Evolutionary conservation across 257 asterid genomes (phyloP).

Genomic region (Jaltomata sinuosa): DNA sequence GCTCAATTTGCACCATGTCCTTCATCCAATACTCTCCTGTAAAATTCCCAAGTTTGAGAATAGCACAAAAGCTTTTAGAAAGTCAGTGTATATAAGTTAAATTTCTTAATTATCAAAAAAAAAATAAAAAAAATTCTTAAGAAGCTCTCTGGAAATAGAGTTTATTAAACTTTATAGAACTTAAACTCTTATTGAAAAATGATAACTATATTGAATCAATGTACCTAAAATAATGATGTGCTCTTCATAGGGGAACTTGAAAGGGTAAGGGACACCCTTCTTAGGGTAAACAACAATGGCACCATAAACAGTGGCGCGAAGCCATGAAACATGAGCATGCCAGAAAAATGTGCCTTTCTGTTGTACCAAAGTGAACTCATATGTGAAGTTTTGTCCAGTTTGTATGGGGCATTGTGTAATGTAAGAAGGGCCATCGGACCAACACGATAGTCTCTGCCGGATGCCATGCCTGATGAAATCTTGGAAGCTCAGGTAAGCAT

Average conservation of each 20-base stretch:
- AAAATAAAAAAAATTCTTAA: not conserved
- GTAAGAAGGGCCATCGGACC: conserved; percentile 70
- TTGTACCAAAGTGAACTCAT: conserved; percentile 40
- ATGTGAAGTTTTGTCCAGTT: conserved; percentile 46
- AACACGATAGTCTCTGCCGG: conserved; percentile 44
- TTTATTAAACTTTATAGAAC: too few relatives aligned
- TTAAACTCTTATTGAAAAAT: not conserved
- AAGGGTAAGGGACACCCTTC: conserved; percentile 48
- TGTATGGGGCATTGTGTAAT: conserved; percentile 61
- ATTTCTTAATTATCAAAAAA: too few relatives aligned
- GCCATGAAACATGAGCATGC: conserved; percentile 75
- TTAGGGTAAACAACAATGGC: conserved; percentile 53
- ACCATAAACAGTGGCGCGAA: conserved; percentile 54
- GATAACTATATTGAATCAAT: not conserved
- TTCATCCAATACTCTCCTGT: conserved; percentile 56
- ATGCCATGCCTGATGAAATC: conserved; percentile 52
- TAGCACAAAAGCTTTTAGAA: not conserved
- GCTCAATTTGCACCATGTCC: conserved; percentile 35
- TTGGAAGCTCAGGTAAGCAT: not conserved
- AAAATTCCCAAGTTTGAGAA: not conserved
- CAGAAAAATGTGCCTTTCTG: conserved; percentile 63
- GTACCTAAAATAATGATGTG: conserved; percentile 44
- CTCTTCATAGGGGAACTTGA: conserved; percentile 42
- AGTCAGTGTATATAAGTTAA: not conserved
- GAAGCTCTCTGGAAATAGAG: not conserved